Conservation (phyloP, 1,139 yeast genomes). For the Pichia sp. region DNA sequence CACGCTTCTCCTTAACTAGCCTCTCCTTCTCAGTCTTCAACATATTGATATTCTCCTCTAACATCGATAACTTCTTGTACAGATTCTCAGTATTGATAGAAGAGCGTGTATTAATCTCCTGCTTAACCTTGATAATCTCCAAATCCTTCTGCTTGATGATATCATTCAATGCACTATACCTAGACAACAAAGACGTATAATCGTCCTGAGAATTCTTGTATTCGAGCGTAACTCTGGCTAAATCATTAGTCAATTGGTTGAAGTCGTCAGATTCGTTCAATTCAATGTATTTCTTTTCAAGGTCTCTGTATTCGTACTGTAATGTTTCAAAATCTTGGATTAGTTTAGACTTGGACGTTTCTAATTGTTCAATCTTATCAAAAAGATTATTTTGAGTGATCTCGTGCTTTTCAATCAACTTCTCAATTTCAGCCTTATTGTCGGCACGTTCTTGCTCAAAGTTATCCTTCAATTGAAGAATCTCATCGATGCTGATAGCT, state of each 20-base stretch:
- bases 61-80: constrained; percentile 22
- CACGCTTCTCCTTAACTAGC: constrained; percentile 16
- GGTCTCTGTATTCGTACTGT: constrained; percentile 11
- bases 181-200: constrained; percentile 9
- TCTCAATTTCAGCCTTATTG: constrained; percentile 5
- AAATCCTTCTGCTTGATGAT: constrained; percentile 20
- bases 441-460: constrained; percentile 13
- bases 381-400: constrained; percentile 18
- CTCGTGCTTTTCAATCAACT: constrained; percentile 1
- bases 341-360: constrained; percentile 23
- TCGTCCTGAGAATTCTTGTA: constrained; percentile 24
- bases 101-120: constrained; percentile 1
- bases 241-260: constrained; percentile 23
- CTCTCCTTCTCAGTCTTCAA: constrained; percentile 16
- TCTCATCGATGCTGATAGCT: constrained; percentile 10
- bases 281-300: constrained; percentile 7
- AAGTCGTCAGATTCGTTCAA: constrained; percentile 6
- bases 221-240: constrained; percentile 25
- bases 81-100: constrained; percentile 22
- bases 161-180: constrained; percentile 16
- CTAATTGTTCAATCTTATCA: constrained; percentile 21
- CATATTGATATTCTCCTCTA: constrained; percentile 11
- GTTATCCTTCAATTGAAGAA: constrained; percentile 11
- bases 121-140: constrained; percentile 20
- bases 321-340: constrained; percentile 24